Evolutionary conservation across 805 yeast genomes (phyloP), one percentile per base, ranked within the genome.

Genomic region (Pichia thaimueangensis): DNA sequence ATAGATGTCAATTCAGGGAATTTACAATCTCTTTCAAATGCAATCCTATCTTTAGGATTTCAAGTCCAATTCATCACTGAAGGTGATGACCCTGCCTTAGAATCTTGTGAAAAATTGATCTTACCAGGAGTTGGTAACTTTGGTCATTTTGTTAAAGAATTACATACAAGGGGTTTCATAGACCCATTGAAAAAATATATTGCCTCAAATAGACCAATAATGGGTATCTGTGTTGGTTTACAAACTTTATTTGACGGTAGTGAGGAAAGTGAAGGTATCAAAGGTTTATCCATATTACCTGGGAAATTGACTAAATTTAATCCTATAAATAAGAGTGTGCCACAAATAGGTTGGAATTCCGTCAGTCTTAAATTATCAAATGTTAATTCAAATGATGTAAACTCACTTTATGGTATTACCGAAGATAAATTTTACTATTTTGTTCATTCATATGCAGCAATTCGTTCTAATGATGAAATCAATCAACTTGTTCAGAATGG

Each of bases 211-310:
- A 78, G 78, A 54, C 86, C 94, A 13, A 65, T 93, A 23, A 86
- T 93, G 96, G 99, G 98, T 6, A 86, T 93, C 48, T 93, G 99
- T 67, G 97, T 93, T 33, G 99, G 99, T 7, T 68, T 93, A 43
- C 99, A 93, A 61, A 73, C 96, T 1, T 69, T 93, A 29, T 87
- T 91, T 55, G 62, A 63, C 15, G 78, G 80, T 2, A 83, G 95
- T 39, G 84, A 73, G 46, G 98, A 93, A 60, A 73, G 82, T 38
- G 80, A 86, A 13, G 68, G 61, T 13, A 45, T 56, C 9, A 49
- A 59, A 15, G 95, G 93, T n/a, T 65, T 84, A 33, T 79, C 81
- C 0, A 63, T 77, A 17, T 64, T 85, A 4, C 70, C 70, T 25
- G 62, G 76, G 32, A 63, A 64, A 8, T 67, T 94, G 48, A 61